Evolutionary conservation across 345 rosid genomes (phyloP).

Genomic region (Ceriops tagal): DNA sequence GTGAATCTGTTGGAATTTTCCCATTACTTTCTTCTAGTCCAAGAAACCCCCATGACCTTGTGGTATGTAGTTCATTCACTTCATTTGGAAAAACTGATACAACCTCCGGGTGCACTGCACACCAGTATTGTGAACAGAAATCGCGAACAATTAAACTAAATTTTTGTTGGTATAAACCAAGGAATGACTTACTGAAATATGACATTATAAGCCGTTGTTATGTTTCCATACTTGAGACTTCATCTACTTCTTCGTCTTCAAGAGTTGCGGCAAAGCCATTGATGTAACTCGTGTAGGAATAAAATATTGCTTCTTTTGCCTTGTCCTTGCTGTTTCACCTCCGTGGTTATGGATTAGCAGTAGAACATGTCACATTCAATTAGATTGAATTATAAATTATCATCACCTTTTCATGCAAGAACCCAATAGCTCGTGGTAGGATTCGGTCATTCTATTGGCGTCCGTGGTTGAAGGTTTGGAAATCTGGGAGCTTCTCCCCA

Average conservation of each 20-base stretch:
- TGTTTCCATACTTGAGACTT: background rate
- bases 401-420: conserved; percentile 21
- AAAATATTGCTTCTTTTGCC: conserved; percentile 20
- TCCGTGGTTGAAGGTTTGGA: background rate
- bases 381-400: no score
- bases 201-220: no score
- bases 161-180: background rate
- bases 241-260: conserved; percentile 17
- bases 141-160: background rate
- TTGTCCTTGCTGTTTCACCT: conserved; percentile 6
- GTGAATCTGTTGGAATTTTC: background rate
- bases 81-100: conserved; percentile 17
- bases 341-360: background rate
- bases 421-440: conserved; percentile 15
- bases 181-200: background rate
- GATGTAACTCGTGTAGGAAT: conserved; percentile 21
- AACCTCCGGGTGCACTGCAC: conserved; percentile 16
- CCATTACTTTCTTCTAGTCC: conserved; percentile 19
- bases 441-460: background rate
- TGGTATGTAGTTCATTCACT: conserved; percentile 19
- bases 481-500: conserved; percentile 9
- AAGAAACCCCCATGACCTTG: conserved; percentile 31
- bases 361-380: background rate
- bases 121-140: background rate
- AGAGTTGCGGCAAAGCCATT: conserved; percentile 31